Percentiles rank a stretch among this genome's conserved stretches.
Conservation (phyloP, 768 basidiomycete species). For the Gloeostereum incarnatum region DNA sequence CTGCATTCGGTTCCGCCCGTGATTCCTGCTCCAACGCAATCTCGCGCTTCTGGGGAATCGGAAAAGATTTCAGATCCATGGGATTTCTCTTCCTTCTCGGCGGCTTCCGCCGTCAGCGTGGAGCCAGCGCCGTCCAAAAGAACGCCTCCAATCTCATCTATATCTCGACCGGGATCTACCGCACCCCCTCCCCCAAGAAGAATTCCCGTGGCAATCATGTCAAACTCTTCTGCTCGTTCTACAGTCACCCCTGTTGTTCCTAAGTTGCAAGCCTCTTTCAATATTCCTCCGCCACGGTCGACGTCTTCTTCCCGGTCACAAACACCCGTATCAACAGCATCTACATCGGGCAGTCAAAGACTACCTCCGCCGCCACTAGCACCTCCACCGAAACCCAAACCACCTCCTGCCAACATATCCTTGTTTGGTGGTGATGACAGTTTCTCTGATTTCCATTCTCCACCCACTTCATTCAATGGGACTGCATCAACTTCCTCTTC, state of each 20-base stretch:
- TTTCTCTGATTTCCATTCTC: slow-evolving; percentile 40
- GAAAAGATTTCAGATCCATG: too few species aligned
- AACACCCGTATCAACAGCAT: slow-evolving; percentile 8
- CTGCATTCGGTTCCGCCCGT: background rate
- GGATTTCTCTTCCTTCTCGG: too few species aligned
- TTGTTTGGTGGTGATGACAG: slow-evolving; percentile 49
- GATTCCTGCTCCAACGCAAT: too few species aligned
- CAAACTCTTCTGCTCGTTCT: slow-evolving; percentile 8
- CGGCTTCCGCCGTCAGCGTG: too few species aligned
- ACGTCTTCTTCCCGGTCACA: slow-evolving; percentile 7
- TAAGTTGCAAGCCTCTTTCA: slow-evolving; percentile 11
- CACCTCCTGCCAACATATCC: slow-evolving; percentile 13
- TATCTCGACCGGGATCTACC: too few species aligned
- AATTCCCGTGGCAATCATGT: slow-evolving; percentile 10
- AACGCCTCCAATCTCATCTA: too few species aligned
- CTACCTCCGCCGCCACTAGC: slow-evolving; percentile 19
- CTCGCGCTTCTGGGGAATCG: too few species aligned
- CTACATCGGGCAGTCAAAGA: slow-evolving; percentile 16
- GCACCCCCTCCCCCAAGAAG: slow-evolving; percentile 9
- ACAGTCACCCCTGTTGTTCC: slow-evolving; percentile 9
- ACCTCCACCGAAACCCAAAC: slow-evolving; percentile 15
- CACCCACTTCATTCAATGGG: slow-evolving; percentile 14
- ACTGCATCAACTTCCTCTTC: slow-evolving; percentile 4
- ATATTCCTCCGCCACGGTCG: slow-evolving; percentile 11
- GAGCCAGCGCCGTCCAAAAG: too few species aligned